Evolutionary conservation across 1,284 basidiomycete genomes (phyloP).

Genomic region (Ceratobasidium sp.): DNA sequence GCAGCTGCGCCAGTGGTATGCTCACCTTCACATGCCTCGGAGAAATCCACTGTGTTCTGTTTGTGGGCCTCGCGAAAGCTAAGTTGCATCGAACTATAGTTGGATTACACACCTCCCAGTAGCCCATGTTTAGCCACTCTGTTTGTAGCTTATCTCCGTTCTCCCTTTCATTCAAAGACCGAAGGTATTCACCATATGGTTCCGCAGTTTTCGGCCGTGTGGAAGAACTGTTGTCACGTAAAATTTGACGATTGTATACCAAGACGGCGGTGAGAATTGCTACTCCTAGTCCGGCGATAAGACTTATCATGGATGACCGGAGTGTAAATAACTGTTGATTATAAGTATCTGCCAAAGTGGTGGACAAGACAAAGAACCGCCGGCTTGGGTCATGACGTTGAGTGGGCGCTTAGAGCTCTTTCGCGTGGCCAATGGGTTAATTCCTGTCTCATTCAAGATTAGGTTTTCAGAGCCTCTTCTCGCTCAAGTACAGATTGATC

Average conservation of each 20-base stretch:
- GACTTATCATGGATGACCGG: background rate
- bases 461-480: constrained; percentile 72
- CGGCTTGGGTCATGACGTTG: background rate
- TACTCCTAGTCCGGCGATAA: background rate
- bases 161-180: constrained; percentile 1
- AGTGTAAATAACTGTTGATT: background rate
- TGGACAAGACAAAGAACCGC: background rate
- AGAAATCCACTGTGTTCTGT: constrained; percentile 60
- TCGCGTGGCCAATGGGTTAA: background rate
- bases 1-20: background rate
- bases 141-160: constrained; percentile 46
- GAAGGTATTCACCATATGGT: constrained; percentile 24
- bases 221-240: background rate
- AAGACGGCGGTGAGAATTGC: background rate
- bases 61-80: background rate
- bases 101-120: constrained; percentile 59
- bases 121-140: constrained; percentile 74
- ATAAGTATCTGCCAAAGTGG: background rate
- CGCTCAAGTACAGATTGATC: constrained; percentile 88
- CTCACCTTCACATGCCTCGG: constrained; percentile 65
- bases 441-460: background rate
- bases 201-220: background rate
- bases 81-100: background rate
- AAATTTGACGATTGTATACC: background rate
- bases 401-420: background rate